Conservation (phyloP, 208 protist genomes). For the Lotmaria passim region DNA sequence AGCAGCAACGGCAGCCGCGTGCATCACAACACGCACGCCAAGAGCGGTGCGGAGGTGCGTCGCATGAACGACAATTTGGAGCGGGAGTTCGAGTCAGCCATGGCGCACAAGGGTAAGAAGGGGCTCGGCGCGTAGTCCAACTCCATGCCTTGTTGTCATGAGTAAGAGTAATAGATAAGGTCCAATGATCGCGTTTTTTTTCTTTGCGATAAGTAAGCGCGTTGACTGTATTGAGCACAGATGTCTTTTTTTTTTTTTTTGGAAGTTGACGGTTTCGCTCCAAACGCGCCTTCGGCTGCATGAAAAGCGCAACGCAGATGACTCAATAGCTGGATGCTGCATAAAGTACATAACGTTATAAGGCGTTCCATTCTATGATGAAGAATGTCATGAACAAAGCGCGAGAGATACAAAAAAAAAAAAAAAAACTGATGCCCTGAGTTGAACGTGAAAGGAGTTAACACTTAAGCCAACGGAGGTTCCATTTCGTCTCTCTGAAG, state of each 20-base stretch:
- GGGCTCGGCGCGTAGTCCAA: conserved; percentile 65
- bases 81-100: conserved; percentile 64
- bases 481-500: too few species aligned
- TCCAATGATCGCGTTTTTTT: background rate
- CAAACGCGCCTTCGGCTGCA: too few species aligned
- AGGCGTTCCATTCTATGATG: too few species aligned
- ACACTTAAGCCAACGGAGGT: too few species aligned
- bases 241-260: conserved; percentile 25
- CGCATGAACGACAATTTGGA: conserved; percentile 72
- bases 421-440: conserved; percentile 2
- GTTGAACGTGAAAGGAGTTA: background rate
- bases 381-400: too few species aligned
- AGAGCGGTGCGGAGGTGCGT: conserved; percentile 41
- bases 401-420: conserved; percentile 1
- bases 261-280: too few species aligned
- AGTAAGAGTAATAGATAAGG: background rate
- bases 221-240: background rate
- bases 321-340: too few species aligned
- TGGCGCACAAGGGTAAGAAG: conserved; percentile 70
- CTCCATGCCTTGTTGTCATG: background rate
- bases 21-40: conserved; percentile 56
- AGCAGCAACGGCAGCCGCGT: background rate
- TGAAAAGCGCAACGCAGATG: too few species aligned
- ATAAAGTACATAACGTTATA: too few species aligned
- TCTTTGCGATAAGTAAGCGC: conserved; percentile 1